Evolutionary conservation across 768 basidiomycete species (phyloP).

Genomic region (Psilocybe cyanescens): DNA sequence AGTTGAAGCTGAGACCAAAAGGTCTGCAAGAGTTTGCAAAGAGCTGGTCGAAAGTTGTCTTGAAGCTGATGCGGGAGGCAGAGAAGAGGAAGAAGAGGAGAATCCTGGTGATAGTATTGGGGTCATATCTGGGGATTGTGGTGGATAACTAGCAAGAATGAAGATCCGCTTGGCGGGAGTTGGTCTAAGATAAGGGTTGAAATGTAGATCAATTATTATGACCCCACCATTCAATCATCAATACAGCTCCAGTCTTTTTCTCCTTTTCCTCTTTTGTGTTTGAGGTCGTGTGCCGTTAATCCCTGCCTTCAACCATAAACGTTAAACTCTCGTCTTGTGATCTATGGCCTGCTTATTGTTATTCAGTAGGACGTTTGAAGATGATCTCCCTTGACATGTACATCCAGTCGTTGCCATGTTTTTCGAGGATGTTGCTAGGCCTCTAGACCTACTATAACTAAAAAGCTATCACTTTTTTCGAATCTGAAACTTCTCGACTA

Average conservation of each 20-base stretch:
- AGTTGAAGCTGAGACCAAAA: constrained; percentile 33
- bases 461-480: no score
- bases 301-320: not conserved
- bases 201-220: constrained; percentile 5
- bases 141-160: constrained; percentile 8
- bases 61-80: constrained; percentile 16
- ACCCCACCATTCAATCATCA: not conserved
- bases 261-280: not conserved
- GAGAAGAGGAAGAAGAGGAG: constrained; percentile 20
- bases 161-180: constrained; percentile 12
- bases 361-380: not conserved
- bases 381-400: no score
- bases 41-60: constrained; percentile 37
- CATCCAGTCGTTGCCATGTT: no score
- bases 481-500: no score
- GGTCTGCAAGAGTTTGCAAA: constrained; percentile 34
- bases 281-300: constrained; percentile 18
- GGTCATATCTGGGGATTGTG: constrained; percentile 17
- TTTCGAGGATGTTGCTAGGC: no score
- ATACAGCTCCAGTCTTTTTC: not conserved
- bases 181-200: constrained; percentile 4
- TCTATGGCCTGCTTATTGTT: no score
- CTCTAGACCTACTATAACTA: no score
- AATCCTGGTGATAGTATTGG: constrained; percentile 23
- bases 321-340: no score